Evolutionary conservation across 2,329 filamentous ascomycete species (phyloP), one percentile per base, ranked within the genome.

Genomic region (Hypoxylon sp.): DNA sequence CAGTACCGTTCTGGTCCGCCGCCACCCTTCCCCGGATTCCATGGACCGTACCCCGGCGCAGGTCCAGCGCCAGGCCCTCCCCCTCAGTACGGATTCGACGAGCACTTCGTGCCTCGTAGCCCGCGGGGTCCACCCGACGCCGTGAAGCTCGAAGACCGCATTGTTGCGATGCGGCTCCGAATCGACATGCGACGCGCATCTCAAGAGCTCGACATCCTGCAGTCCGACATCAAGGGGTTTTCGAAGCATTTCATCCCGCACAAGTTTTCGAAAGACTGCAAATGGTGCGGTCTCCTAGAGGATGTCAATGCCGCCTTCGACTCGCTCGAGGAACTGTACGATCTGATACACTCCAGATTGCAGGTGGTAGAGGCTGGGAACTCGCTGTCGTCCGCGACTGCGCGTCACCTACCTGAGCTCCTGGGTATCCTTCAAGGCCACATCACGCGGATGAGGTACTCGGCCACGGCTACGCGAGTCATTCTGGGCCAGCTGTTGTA

Each of bases 371-470:
- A 67, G 34, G 5, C 36, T 14, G 65, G 59, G 9, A 34, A 25
- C 17, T 17, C 50, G 1, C 2, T n/a, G 1, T 9, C 19, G 5
- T 5, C 17, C 19, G 9, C 5, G 7, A 19, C 21, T 9, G 17
- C 45, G 13, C 14, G 36, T 2, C n/a, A 50, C 3, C 55, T 67
- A 2, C 59, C 64, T 10, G 41, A 58, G 34, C 28, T 28, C 9
- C 43, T 67, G 2, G 64, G 53, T 4, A 36, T 32, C 23, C 41
- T 67, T 13, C 28, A 30, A 17, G 46, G 41, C 9, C 59, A 67
- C 41, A 25, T 63, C 32, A 63, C 53, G 6, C 28, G 64, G 25
- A 60, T 67, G 60, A 51, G 38, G 60, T 60, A 60, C 50, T 52
- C 60, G 0, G 28, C 30, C 1, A 43, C 14, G 13, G 65, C 55